A percentile compares a stretch with the other conserved stretches of the same genome.
phyloP scores from a whole-genome alignment of 2,329 filamentous ascomycete genomes.

The Alternaria gaisen region DNA sequence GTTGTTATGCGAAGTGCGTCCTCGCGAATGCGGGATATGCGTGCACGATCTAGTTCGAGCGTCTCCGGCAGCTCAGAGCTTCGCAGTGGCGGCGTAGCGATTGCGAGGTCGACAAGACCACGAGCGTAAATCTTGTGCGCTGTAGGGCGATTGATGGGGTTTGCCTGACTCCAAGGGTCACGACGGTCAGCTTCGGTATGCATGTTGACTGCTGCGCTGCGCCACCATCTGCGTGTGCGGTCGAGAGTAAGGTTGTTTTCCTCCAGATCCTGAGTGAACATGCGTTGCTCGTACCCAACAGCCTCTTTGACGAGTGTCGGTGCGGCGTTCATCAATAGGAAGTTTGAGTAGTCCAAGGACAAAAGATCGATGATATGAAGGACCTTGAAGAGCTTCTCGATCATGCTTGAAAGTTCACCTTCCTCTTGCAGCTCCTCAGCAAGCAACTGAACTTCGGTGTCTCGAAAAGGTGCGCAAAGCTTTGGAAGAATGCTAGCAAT shows the following conservation, averaged over 20 bases:
- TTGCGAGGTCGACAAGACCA: slow-evolving; percentile 77
- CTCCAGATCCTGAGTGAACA: slow-evolving; percentile 72
- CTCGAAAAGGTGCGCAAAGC: slow-evolving; percentile 82
- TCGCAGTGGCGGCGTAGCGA: slow-evolving; percentile 67
- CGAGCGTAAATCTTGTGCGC: slow-evolving; percentile 78
- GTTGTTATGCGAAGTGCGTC: slow-evolving; percentile 73
- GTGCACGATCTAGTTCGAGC: slow-evolving; percentile 72
- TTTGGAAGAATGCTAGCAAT: slow-evolving; percentile 79
- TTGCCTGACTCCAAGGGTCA: slow-evolving; percentile 71
- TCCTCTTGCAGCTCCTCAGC: slow-evolving; percentile 65
- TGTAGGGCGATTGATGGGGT: slow-evolving; percentile 66
- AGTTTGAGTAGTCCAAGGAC: slow-evolving; percentile 84
- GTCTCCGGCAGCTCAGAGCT: slow-evolving; percentile 74
- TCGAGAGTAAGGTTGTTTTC: slow-evolving; percentile 63
- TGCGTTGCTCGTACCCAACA: slow-evolving; percentile 75
- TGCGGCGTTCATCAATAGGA: slow-evolving; percentile 75
- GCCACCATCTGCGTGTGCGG: slow-evolving; percentile 73
- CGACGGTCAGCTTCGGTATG: slow-evolving; percentile 71
- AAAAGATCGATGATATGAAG: slow-evolving; percentile 80
- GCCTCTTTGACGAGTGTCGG: slow-evolving; percentile 76
- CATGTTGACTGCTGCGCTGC: slow-evolving; percentile 69
- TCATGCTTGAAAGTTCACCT: slow-evolving; percentile 67
- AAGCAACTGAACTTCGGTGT: slow-evolving; percentile 75
- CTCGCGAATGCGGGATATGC: slow-evolving; percentile 66
- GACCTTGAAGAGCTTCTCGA: slow-evolving; percentile 78